Conservation (phyloP, 1,139 yeast species). For the Pneumocystis canis region DNA sequence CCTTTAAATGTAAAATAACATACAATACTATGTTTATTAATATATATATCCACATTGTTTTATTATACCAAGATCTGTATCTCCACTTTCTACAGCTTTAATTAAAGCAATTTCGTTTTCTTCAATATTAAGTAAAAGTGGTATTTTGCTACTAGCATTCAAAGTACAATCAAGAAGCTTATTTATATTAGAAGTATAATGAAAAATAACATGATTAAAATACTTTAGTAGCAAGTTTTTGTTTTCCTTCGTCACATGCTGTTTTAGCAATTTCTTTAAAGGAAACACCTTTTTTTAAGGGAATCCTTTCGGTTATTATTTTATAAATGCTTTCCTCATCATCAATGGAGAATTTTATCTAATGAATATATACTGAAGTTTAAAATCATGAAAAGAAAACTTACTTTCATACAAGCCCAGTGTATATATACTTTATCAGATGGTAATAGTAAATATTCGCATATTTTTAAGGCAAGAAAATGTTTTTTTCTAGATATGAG, state of each 20-base stretch:
- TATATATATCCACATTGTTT: neutral
- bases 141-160: conserved; percentile 45
- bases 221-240: conserved; percentile 40
- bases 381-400: conserved; percentile 19
- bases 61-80: conserved; percentile 40
- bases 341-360: conserved; percentile 33
- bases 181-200: neutral
- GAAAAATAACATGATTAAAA: conserved; percentile 24
- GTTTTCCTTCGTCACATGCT: conserved; percentile 76
- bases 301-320: conserved; percentile 35
- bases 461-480: conserved; percentile 47
- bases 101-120: conserved; percentile 57
- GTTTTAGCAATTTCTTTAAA: conserved; percentile 49
- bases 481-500: conserved; percentile 49
- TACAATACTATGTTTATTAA: conserved; percentile 24
- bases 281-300: conserved; percentile 31
- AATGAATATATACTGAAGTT: neutral
- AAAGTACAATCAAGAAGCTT: conserved; percentile 45
- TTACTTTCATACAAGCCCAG: conserved; percentile 65
- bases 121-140: conserved; percentile 52
- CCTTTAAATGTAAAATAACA: conserved; percentile 40
- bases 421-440: conserved; percentile 46
- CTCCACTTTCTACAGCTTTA: conserved; percentile 53
- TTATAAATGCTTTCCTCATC: conserved; percentile 46
- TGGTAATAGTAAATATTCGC: conserved; percentile 39